Conservation (phyloP, 2,329 filamentous ascomycete genomes). For the Karstenula rhodostoma region DNA sequence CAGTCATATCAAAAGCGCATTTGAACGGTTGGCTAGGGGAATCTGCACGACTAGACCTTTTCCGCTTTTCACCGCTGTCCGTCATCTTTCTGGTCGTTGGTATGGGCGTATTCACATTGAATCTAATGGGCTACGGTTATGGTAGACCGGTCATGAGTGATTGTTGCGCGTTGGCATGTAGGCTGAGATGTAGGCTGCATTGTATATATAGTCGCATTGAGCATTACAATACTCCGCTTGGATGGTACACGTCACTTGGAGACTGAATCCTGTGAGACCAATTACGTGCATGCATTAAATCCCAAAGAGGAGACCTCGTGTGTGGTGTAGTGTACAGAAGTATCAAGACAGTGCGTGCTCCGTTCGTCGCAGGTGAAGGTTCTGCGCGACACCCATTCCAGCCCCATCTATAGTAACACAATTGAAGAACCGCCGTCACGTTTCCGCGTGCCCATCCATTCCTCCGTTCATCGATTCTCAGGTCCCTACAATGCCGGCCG, state of each 20-base stretch:
- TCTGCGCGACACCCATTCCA: slow-evolving; percentile 1
- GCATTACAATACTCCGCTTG: slow-evolving; percentile 29
- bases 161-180: slow-evolving; percentile 10
- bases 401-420: slow-evolving; percentile 12
- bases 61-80: slow-evolving; percentile 1
- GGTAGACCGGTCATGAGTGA: slow-evolving; percentile 16
- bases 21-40: slow-evolving; percentile 37
- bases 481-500: slow-evolving; percentile 45
- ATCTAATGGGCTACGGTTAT: slow-evolving; percentile 25
- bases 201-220: slow-evolving; percentile 48
- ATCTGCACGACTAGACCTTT: slow-evolving; percentile 34
- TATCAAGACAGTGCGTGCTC: slow-evolving; percentile 11
- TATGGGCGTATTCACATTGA: slow-evolving; percentile 24
- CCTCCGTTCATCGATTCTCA: background rate
- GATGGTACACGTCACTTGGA: slow-evolving; percentile 2
- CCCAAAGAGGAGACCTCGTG: slow-evolving; percentile 9
- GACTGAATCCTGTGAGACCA: slow-evolving; percentile 3
- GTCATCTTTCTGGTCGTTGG: slow-evolving; percentile 17
- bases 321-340: slow-evolving; percentile 10
- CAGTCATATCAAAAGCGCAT: slow-evolving; percentile 30
- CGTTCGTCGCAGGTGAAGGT: slow-evolving; percentile 2
- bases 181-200: slow-evolving; percentile 25
- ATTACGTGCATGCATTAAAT: slow-evolving; percentile 21
- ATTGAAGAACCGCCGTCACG: slow-evolving; percentile 19
- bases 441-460: background rate